A percentile compares a stretch with the other conserved stretches of the same genome.
phyloP scores from a whole-genome alignment of 768 basidiomycete species.

The Termitomyces heimii region DNA sequence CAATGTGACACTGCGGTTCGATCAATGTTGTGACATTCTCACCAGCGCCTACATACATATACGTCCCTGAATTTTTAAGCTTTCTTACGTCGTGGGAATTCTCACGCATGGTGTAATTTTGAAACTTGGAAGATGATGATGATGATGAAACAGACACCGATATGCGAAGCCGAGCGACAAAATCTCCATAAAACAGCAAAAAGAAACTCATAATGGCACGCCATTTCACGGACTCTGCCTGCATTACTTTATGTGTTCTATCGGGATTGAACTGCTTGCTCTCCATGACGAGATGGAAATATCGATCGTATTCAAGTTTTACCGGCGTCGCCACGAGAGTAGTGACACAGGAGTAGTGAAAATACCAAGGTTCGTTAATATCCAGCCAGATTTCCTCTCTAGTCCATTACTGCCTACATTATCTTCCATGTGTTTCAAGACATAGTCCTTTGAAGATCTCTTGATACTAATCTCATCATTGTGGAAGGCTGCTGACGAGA shows the following conservation, averaged over 20 bases:
- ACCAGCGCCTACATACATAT: neutral
- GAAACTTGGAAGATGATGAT: too few relatives aligned
- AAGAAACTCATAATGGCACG: too few relatives aligned
- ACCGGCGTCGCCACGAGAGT: neutral
- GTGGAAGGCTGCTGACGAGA: neutral
- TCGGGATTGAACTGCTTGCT: neutral
- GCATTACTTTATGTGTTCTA: neutral
- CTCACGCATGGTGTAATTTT: too few relatives aligned
- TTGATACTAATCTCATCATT: neutral
- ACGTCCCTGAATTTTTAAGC: neutral
- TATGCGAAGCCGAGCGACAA: too few relatives aligned
- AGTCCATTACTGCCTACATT: too few relatives aligned
- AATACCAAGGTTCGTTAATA: too few relatives aligned
- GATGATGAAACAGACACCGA: too few relatives aligned
- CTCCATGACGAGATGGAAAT: neutral
- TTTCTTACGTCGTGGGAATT: neutral
- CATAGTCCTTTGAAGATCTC: neutral
- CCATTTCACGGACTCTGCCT: too few relatives aligned
- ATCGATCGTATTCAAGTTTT: neutral
- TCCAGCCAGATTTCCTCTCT: too few relatives aligned
- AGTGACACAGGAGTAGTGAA: neutral
- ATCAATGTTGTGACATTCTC: neutral
- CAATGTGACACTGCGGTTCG: neutral
- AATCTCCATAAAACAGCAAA: too few relatives aligned
- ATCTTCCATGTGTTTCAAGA: too few relatives aligned